phyloP scores from a whole-genome alignment of 108 stramenopile species.

The Conticribra guillardii region DNA sequence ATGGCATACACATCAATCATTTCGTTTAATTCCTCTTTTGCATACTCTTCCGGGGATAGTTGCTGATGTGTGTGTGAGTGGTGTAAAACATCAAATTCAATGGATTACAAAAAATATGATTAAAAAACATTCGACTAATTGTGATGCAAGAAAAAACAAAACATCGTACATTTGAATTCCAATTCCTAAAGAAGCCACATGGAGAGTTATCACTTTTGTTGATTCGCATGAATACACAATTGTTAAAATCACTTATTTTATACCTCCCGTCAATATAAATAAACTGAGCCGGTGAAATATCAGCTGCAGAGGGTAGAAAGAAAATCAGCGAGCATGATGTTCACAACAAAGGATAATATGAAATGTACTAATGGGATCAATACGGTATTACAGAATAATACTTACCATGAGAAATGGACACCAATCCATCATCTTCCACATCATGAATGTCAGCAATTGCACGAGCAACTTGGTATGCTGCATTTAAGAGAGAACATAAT shows the following conservation, averaged over 20 bases:
- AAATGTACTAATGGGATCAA: not conserved
- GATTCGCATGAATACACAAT: slow-evolving; percentile 61
- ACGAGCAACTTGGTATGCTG: slow-evolving; percentile 66
- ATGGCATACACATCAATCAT: slow-evolving; percentile 77
- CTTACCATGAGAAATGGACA: slow-evolving; percentile 66
- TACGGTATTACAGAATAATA: not conserved
- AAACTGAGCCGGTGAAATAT: slow-evolving; percentile 72
- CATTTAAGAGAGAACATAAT: not conserved
- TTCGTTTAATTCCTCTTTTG: slow-evolving; percentile 59
- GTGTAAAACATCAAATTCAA: not conserved
- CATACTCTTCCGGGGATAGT: slow-evolving; percentile 76
- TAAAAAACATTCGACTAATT: too few species aligned
- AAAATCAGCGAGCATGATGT: not conserved
- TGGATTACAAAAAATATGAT: not conserved
- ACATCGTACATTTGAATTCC: slow-evolving; percentile 50
- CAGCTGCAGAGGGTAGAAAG: slow-evolving; percentile 17
- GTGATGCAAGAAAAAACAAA: not conserved
- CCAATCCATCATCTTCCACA: slow-evolving; percentile 55
- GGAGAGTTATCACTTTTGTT: slow-evolving; percentile 38
- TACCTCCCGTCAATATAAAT: slow-evolving; percentile 64
- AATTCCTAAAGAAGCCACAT: slow-evolving; percentile 59
- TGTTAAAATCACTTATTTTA: slow-evolving; percentile 79
- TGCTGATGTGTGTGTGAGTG: too few species aligned
- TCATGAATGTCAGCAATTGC: slow-evolving; percentile 69
- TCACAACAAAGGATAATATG: not conserved